A percentile compares a stretch with the other conserved stretches of the same genome.
These are phyloP conservation scores for Pinus tabuliformis DNA, from an alignment of 75 land plant genomes.

Conservation along the genomic window DNA sequence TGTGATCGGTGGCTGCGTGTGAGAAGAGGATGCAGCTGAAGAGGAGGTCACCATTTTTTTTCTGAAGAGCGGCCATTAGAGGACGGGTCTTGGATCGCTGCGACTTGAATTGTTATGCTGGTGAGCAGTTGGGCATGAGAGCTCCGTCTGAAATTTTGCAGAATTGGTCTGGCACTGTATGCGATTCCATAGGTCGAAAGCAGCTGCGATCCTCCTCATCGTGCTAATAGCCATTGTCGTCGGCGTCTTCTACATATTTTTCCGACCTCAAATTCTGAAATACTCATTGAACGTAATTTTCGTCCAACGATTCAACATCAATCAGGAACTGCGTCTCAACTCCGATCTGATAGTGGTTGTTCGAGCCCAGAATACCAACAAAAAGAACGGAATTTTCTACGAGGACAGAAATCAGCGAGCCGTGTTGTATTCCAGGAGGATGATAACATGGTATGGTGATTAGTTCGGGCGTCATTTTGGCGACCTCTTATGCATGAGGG, in stretches of 20 bases:
- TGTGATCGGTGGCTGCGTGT: no score
- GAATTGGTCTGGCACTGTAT: no score
- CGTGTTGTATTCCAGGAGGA: not conserved
- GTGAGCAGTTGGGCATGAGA: no score
- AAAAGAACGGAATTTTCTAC: constrained; percentile 27
- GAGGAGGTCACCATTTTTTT: no score
- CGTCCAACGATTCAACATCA: constrained; percentile 14
- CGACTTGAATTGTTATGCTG: no score
- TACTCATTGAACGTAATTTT: constrained; percentile 18
- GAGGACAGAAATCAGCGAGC: constrained; percentile 16
- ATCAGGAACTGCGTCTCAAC: constrained; percentile 19
- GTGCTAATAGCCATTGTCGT: not conserved
- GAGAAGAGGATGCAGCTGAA: no score
- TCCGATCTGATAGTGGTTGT: constrained; percentile 19
- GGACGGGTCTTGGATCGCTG: no score
- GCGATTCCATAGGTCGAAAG: no score
- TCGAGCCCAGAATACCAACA: constrained; percentile 22
- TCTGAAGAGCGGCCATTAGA: no score
- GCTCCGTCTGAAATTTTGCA: no score
- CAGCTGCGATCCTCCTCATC: not conserved
- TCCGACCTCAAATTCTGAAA: constrained; percentile 10
- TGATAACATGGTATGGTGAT: not conserved
- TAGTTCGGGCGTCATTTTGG: not conserved
- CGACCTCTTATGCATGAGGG: no score
- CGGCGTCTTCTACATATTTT: constrained; percentile 9